Percentiles rank a stretch among this genome's conserved stretches.
These are phyloP conservation scores for Fraxinus americana DNA, from an alignment of 257 asterid genomes.

Conservation along the genomic window DNA sequence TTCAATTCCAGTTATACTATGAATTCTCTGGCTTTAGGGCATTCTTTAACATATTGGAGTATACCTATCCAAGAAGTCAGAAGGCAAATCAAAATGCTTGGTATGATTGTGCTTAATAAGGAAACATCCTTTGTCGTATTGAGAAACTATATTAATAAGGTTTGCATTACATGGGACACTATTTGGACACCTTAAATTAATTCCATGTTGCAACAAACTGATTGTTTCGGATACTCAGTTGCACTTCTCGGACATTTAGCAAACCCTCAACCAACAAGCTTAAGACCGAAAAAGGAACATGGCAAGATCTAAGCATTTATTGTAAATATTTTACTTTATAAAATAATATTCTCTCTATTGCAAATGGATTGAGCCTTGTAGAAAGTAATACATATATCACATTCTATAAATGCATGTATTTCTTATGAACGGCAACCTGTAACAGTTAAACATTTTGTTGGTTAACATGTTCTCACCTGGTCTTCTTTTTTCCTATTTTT, in stretches of 20 bases:
- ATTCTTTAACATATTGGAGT: slow-evolving; percentile 9
- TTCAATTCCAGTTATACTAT: not conserved
- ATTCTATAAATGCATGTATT: not conserved
- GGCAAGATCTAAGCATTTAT: not conserved
- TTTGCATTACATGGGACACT: not conserved
- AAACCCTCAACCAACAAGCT: not conserved
- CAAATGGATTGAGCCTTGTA: slow-evolving; percentile 14
- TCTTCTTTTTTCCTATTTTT: slow-evolving; percentile 10
- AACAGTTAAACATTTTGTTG: slow-evolving; percentile 11
- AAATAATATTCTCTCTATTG: slow-evolving; percentile 10
- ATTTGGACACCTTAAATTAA: not conserved
- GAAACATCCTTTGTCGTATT: not conserved
- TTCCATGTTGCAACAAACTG: slow-evolving; percentile 12
- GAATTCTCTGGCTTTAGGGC: not conserved
- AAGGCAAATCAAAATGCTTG: not conserved
- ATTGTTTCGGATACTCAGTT: not conserved
- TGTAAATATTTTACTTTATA: not conserved
- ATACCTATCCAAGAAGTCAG: not conserved
- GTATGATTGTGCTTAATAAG: not conserved
- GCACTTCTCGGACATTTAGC: slow-evolving; percentile 10
- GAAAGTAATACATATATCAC: not conserved
- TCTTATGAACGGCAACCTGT: not conserved
- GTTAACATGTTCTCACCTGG: not conserved
- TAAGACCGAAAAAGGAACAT: not conserved
- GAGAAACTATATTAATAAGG: not conserved